Evolutionary conservation across 176 grass and related monocot genomes (phyloP).

Genomic region (Chrysopogon serrulatus): DNA sequence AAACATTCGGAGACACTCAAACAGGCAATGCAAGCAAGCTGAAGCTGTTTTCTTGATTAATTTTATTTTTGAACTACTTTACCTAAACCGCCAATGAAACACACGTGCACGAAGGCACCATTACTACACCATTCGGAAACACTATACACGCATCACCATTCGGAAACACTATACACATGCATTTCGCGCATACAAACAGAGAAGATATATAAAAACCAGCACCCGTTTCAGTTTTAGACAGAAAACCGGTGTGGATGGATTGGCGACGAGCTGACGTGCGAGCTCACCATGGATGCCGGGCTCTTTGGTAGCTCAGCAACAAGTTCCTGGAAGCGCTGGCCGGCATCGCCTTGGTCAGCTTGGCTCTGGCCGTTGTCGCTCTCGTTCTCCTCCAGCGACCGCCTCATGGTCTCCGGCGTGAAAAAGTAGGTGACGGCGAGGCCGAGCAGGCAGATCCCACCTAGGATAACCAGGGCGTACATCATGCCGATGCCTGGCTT

Average conservation of each 20-base stretch:
- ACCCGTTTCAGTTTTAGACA: neutral
- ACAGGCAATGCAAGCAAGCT: too few species aligned
- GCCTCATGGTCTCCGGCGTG: slow-evolving; percentile 63
- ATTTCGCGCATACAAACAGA: neutral
- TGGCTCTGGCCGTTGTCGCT: neutral
- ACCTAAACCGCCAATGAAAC: neutral
- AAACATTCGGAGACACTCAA: too few species aligned
- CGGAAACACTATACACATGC: neutral
- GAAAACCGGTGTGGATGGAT: slow-evolving; percentile 33
- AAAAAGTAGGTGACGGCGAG: slow-evolving; percentile 41
- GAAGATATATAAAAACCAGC: too few species aligned
- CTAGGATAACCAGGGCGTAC: slow-evolving; percentile 51
- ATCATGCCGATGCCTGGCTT: slow-evolving; percentile 47
- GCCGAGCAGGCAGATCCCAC: slow-evolving; percentile 50
- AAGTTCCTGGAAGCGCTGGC: neutral
- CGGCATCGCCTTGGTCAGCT: neutral
- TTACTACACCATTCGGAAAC: too few species aligned
- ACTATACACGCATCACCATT: too few species aligned
- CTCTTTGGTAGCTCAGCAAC: slow-evolving; percentile 14
- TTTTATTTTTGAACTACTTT: neutral
- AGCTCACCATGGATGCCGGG: slow-evolving; percentile 26
- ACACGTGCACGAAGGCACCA: too few species aligned
- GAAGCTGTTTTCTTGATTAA: too few species aligned
- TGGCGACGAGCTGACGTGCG: slow-evolving; percentile 31
- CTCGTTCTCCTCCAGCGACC: slow-evolving; percentile 80